These are phyloP conservation scores for Malus hybrid DNA, from an alignment of 331 rosid genomes.

Conservation along the genomic window DNA sequence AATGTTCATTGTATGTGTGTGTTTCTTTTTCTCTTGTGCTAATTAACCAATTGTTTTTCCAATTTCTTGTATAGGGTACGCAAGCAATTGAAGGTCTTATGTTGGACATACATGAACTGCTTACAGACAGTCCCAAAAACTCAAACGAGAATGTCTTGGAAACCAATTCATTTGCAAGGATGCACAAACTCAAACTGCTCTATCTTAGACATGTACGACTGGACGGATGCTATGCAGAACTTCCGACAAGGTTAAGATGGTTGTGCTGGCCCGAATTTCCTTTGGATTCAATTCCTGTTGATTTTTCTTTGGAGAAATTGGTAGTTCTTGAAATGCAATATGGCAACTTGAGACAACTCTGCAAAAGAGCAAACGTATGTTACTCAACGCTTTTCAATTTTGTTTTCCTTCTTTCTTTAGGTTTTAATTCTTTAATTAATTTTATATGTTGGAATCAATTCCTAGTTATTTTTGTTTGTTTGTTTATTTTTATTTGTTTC, in stretches of 20 bases:
- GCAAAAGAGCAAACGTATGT: too few species aligned
- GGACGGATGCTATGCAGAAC: neutral
- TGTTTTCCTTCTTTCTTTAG: too few species aligned
- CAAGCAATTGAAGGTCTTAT: slow-evolving; percentile 1
- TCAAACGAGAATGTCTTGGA: neutral
- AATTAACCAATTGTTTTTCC: neutral
- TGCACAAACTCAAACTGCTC: neutral
- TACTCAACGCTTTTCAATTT: too few species aligned
- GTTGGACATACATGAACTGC: neutral
- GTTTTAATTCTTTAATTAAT: too few species aligned
- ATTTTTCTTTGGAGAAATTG: neutral
- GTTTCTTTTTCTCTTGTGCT: too few species aligned
- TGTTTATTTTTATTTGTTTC: too few species aligned
- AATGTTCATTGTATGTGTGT: neutral
- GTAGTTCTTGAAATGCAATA: slow-evolving; percentile 12
- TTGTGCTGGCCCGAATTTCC: neutral
- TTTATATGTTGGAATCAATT: too few species aligned
- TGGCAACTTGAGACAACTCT: neutral
- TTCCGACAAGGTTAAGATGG: neutral
- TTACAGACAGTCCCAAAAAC: neutral
- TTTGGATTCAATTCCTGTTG: neutral
- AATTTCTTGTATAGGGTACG: neutral
- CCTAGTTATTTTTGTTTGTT: neutral
- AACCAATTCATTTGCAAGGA: neutral
- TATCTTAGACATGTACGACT: neutral